A percentile compares a stretch with the other conserved stretches of the same genome.
Evolutionary conservation across 352 stramenopile genomes (phyloP).

Genomic region (Phytophthora uliginosa): DNA sequence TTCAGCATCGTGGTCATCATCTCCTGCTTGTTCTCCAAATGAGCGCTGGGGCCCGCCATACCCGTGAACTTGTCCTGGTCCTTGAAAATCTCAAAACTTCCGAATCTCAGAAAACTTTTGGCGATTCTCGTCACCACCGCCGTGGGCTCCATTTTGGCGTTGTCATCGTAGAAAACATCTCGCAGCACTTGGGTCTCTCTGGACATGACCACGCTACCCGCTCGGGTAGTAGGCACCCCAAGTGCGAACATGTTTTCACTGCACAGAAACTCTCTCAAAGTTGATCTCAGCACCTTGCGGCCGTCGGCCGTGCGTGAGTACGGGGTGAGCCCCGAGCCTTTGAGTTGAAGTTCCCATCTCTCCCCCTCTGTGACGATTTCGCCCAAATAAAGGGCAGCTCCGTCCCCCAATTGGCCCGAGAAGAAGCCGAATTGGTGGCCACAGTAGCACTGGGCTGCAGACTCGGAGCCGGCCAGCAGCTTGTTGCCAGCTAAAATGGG

Average conservation of each 20-base stretch:
- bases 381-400: conserved; percentile 90
- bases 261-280: conserved; percentile 97
- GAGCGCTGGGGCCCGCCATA: conserved; percentile 71
- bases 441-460: conserved; percentile 92
- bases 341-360: conserved; percentile 97
- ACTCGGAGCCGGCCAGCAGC: conserved; percentile 77
- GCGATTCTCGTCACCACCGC: conserved; percentile 92
- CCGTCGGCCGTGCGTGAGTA: conserved; percentile 96
- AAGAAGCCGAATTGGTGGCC: conserved; percentile 95
- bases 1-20: conserved; percentile 86
- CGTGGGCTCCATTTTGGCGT: conserved; percentile 83
- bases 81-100: conserved; percentile 98
- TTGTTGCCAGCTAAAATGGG: conserved; percentile 80
- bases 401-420: conserved; percentile 93
- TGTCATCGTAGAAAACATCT: conserved; percentile 93
- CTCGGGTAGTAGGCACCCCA: conserved; percentile 95
- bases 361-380: conserved; percentile 69
- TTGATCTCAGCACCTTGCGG: conserved; percentile 94
- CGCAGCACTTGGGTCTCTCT: conserved; percentile 75
- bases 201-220: conserved; percentile 83
- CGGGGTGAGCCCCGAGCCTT: conserved; percentile 96
- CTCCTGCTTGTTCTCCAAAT: conserved; percentile 69
- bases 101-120: conserved; percentile 95
- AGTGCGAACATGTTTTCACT: conserved; percentile 97
- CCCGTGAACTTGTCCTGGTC: conserved; percentile 68